phyloP scores from a whole-genome alignment of 2,329 filamentous ascomycete genomes.

The Nectriaceae sp. region DNA sequence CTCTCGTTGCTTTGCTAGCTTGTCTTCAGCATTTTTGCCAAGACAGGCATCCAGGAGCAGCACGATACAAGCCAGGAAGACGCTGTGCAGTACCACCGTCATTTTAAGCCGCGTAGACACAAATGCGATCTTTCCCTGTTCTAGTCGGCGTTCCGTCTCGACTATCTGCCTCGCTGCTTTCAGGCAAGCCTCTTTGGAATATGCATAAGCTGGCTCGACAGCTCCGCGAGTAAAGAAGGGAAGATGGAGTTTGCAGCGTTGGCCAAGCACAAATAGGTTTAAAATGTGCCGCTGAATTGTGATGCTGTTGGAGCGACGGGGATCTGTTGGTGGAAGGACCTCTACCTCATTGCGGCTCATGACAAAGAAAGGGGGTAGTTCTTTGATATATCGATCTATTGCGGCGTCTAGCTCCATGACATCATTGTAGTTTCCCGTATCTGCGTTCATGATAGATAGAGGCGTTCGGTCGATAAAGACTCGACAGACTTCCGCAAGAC shows the following conservation, averaged over 20 bases:
- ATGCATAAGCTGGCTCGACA: slow-evolving; percentile 34
- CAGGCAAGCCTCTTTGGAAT: slow-evolving; percentile 34
- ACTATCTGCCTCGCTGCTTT: slow-evolving; percentile 34
- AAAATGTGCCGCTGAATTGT: slow-evolving; percentile 36
- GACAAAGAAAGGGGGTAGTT: slow-evolving; percentile 33
- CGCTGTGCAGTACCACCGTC: slow-evolving; percentile 34
- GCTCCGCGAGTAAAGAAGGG: slow-evolving; percentile 37
- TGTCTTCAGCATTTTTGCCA: slow-evolving; percentile 22
- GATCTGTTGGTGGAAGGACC: slow-evolving; percentile 23
- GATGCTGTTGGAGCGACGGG: slow-evolving; percentile 23
- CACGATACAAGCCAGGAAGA: slow-evolving; percentile 37
- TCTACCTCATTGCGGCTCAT: slow-evolving; percentile 19
- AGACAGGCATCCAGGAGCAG: slow-evolving; percentile 37
- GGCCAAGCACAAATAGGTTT: slow-evolving; percentile 34
- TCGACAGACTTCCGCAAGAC: slow-evolving; percentile 39
- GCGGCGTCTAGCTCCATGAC: slow-evolving; percentile 36
- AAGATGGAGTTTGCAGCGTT: slow-evolving; percentile 38
- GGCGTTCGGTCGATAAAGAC: slow-evolving; percentile 35
- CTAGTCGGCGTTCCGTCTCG: slow-evolving; percentile 31
- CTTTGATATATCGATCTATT: slow-evolving; percentile 28
- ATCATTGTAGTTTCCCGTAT: slow-evolving; percentile 33
- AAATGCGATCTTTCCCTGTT: slow-evolving; percentile 28
- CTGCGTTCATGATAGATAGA: slow-evolving; percentile 25
- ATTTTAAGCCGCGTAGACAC: slow-evolving; percentile 30
- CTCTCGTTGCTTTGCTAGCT: slow-evolving; percentile 25